Percentiles rank a stretch among this genome's conserved stretches.
These are phyloP conservation scores for Candida berthetii DNA, from an alignment of 805 yeast genomes.

Conservation along the genomic window DNA sequence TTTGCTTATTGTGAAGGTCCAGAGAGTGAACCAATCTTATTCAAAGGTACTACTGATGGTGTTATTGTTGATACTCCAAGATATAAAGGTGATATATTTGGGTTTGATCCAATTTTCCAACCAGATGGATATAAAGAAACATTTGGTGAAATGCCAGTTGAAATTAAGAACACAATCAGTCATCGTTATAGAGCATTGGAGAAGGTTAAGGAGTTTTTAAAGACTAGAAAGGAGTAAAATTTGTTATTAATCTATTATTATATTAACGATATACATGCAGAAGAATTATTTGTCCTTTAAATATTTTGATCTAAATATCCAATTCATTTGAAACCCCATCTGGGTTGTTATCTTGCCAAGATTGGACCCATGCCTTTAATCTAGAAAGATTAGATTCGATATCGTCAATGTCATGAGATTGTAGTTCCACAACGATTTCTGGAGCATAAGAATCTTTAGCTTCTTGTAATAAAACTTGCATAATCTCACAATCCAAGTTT, in stretches of 20 bases:
- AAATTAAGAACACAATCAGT: conserved; percentile 71
- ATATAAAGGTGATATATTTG: conserved; percentile 75
- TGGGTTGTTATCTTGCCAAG: conserved; percentile 67
- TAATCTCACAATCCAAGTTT: conserved; percentile 92
- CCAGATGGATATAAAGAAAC: conserved; percentile 73
- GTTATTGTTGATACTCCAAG: conserved; percentile 56
- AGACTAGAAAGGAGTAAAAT: conserved; percentile 15
- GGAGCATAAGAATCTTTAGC: conserved; percentile 79
- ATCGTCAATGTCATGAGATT: conserved; percentile 66
- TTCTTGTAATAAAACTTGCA: conserved; percentile 85
- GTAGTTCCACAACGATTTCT: conserved; percentile 76
- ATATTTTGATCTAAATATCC: neutral
- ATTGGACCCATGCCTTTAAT: conserved; percentile 63
- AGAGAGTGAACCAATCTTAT: conserved; percentile 61
- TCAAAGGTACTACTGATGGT: conserved; percentile 85
- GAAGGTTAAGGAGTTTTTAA: conserved; percentile 55
- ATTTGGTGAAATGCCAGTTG: conserved; percentile 85
- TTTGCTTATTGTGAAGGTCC: conserved; percentile 88
- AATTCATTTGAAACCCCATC: conserved; percentile 50
- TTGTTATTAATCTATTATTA: neutral
- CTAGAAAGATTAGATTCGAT: conserved; percentile 81
- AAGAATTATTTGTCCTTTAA: too few species aligned
- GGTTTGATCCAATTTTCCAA: conserved; percentile 91
- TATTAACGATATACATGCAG: neutral
- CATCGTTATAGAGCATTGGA: conserved; percentile 84